Base-by-base conservation (phyloP, 2,329 filamentous ascomycete genomes). In the Conoideocrella luteorostrata region DNA sequence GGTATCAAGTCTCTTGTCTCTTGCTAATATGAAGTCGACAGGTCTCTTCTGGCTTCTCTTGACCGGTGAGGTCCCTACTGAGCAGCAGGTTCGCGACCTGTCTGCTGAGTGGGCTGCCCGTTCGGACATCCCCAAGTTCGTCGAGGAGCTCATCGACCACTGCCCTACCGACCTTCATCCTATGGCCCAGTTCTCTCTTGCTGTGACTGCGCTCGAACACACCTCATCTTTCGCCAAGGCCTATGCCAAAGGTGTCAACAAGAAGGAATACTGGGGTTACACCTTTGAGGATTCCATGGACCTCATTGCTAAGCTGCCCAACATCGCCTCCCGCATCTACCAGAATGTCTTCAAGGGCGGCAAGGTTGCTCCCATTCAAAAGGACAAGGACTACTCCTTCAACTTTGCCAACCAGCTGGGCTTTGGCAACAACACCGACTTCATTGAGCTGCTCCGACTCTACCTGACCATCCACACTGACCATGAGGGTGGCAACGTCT, bases 311-410 rank as follows among this genome's bases (percentile, higher is more conserved):
- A 97, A 97, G 84, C 87, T 98, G 60, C 93, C 93, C 67, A 96
- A 88, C 68, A 96, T 98, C 62, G 93, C 93, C 53, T 78, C 93
- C 52, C 88, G 89, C 75, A 98, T 98, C 80, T 98, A 98, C 84
- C 93, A 95, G 78, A 98, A 98, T 71, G 85, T 97, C 69, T 98
- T 95, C 88, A 96, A 97, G 84, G 93, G 95, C 65, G 93, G 93
- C 75, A 97, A 97, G 84, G 91, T 98, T 56, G 87, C 88, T 49
- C 69, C 89, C 44, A 81, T 95, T 68, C 84, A 97, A 79, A 94
- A 95, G 80, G 91, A 97, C 77, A 93, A 97, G 86, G 93, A 98
- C 68, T 98, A 96, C 78, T 80, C 84, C 60, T 98, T 85, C 87
- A 98, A 98, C 86, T 87, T 98, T 68, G 90, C 93, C 72, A 97